A percentile compares a stretch with the other conserved stretches of the same genome.
These are phyloP conservation scores for Chlorella sp. DNA, from an alignment of 139 green algal genomes.

Conservation along the genomic window DNA sequence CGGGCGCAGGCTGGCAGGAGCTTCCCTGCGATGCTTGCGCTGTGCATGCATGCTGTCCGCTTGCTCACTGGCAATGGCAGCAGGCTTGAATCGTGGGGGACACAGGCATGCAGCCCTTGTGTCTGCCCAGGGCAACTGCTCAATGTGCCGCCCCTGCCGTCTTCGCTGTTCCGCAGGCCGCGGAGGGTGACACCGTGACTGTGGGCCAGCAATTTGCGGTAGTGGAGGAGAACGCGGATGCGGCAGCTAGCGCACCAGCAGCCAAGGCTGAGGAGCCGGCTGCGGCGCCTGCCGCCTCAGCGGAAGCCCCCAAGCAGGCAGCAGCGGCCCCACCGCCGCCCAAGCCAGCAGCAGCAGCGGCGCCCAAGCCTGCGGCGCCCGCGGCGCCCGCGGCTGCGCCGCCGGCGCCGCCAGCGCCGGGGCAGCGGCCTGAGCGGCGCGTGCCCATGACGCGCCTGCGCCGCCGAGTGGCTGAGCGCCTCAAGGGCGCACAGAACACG, in stretches of 20 bases:
- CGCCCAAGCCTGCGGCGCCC: too few species aligned
- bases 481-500: conserved; percentile 98
- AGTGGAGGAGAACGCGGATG: conserved; percentile 70
- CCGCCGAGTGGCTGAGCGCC: conserved; percentile 87
- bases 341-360: not conserved
- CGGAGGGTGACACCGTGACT: conserved; percentile 87
- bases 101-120: too few species aligned
- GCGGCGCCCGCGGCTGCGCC: too few species aligned
- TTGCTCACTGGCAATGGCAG: too few species aligned
- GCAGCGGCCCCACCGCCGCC: conserved; percentile 12
- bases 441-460: conserved; percentile 98
- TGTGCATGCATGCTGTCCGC: too few species aligned
- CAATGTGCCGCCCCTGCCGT: too few species aligned
- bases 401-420: too few species aligned
- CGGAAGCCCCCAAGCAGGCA: conserved; percentile 16
- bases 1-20: too few species aligned
- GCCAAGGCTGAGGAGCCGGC: not conserved
- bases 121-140: too few species aligned
- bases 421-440: conserved; percentile 58
- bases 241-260: conserved; percentile 23
- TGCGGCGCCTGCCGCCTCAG: not conserved
- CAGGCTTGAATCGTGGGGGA: too few species aligned
- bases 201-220: conserved; percentile 87
- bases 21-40: too few species aligned
- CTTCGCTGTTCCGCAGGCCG: conserved; percentile 50